Evolutionary conservation across 805 yeast species (phyloP).

Genomic region (Metschnikowia santaceciliae): DNA sequence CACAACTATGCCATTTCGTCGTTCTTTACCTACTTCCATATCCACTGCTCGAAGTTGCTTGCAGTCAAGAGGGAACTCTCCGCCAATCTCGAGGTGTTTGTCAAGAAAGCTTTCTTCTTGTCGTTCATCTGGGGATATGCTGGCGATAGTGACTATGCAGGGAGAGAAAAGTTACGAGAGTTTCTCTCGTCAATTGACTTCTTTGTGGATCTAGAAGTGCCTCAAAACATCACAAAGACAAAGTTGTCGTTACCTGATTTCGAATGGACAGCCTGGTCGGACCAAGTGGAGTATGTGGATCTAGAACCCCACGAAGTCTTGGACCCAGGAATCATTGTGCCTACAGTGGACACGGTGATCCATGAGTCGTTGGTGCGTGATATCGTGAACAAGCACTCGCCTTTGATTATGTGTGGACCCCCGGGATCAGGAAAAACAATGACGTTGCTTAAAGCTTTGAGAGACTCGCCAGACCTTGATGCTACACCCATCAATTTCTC

Average conservation of each 20-base stretch:
- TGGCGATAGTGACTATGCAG: constrained; percentile 48
- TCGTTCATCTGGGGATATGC: constrained; percentile 60
- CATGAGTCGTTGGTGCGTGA: constrained; percentile 61
- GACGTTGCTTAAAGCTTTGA: constrained; percentile 70
- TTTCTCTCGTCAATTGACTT: constrained; percentile 19
- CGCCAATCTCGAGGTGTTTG: constrained; percentile 27
- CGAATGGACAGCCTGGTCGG: constrained; percentile 43
- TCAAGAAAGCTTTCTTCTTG: constrained; percentile 30
- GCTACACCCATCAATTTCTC: constrained; percentile 76
- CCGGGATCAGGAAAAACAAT: constrained; percentile 98
- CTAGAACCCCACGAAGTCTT: constrained; percentile 58
- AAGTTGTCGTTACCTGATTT: constrained; percentile 44
- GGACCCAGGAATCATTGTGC: constrained; percentile 62
- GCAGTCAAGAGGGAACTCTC: not conserved
- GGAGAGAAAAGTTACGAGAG: constrained; percentile 36
- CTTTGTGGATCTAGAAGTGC: constrained; percentile 14
- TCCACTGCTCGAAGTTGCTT: constrained; percentile 28
- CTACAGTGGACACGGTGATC: constrained; percentile 72
- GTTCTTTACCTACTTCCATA: constrained; percentile 36
- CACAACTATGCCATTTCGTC: constrained; percentile 34
- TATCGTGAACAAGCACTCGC: constrained; percentile 50
- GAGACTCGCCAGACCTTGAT: constrained; percentile 53
- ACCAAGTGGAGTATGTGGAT: constrained; percentile 37
- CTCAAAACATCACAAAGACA: constrained; percentile 32
- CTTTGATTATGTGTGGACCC: constrained; percentile 84